These are phyloP conservation scores for Verticillium longisporum DNA, from an alignment of 2,329 filamentous ascomycete genomes.

Conservation along the genomic window DNA sequence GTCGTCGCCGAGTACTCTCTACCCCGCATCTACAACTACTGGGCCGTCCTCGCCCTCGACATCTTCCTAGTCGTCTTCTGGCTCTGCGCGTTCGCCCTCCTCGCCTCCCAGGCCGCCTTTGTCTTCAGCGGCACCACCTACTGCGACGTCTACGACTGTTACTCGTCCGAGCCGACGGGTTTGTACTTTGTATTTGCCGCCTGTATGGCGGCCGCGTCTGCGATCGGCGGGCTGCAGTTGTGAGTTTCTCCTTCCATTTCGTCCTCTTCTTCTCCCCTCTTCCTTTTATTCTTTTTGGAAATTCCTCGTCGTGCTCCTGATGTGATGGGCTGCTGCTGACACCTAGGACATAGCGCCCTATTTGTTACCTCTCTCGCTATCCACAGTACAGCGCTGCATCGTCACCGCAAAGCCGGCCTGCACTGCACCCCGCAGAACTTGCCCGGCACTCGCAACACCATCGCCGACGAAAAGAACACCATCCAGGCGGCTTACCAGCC, in stretches of 20 bases:
- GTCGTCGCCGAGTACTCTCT: slow-evolving; percentile 33
- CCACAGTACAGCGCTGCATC: slow-evolving; percentile 31
- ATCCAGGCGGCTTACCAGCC: background rate
- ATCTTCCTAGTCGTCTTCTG: slow-evolving; percentile 46
- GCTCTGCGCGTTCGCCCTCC: slow-evolving; percentile 35
- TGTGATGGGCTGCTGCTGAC: background rate
- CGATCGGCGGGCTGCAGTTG: slow-evolving; percentile 35
- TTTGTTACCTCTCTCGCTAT: slow-evolving; percentile 33
- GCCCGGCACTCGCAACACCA: background rate
- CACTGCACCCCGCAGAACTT: slow-evolving; percentile 24
- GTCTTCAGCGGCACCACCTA: slow-evolving; percentile 14
- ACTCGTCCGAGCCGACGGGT: slow-evolving; percentile 11
- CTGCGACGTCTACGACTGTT: slow-evolving; percentile 17
- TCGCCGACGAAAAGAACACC: background rate
- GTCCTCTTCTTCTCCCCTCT: background rate
- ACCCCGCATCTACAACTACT: slow-evolving; percentile 42
- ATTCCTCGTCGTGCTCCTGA: background rate
- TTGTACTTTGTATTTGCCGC: slow-evolving; percentile 9
- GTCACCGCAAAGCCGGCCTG: slow-evolving; percentile 35
- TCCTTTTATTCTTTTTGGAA: background rate
- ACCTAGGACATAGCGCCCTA: slow-evolving; percentile 25
- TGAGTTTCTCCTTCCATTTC: slow-evolving; percentile 18
- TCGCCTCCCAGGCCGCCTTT: slow-evolving; percentile 27
- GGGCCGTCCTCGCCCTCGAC: slow-evolving; percentile 44
- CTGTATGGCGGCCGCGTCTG: slow-evolving; percentile 27